Evolutionary conservation across 345 rosid species (phyloP).

Genomic region (Cardamine chenopodiifolia): DNA sequence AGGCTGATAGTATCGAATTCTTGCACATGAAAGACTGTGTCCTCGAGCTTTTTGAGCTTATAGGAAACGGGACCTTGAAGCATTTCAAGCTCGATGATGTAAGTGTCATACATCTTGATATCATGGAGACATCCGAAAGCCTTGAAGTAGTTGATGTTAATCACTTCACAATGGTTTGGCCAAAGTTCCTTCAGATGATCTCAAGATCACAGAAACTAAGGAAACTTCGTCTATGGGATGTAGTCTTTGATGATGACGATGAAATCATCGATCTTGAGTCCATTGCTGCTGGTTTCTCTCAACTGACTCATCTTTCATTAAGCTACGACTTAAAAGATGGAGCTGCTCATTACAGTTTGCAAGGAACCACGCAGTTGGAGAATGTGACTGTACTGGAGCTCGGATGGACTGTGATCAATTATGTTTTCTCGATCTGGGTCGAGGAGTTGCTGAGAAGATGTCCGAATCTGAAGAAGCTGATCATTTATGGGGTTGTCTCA

Average conservation of each 20-base stretch:
- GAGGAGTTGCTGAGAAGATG: slow-evolving; percentile 67
- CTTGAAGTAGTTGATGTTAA: slow-evolving; percentile 76
- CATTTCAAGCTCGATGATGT: slow-evolving; percentile 77
- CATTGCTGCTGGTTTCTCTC: slow-evolving; percentile 67
- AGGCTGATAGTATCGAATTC: slow-evolving; percentile 77
- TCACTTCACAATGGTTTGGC: slow-evolving; percentile 70
- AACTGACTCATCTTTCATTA: slow-evolving; percentile 67
- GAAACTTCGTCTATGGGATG: slow-evolving; percentile 85
- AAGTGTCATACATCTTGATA: slow-evolving; percentile 68
- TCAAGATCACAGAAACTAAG: slow-evolving; percentile 67
- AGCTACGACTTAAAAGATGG: slow-evolving; percentile 70
- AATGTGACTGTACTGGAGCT: slow-evolving; percentile 71
- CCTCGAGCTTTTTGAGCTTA: slow-evolving; percentile 71
- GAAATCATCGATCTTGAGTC: slow-evolving; percentile 70
- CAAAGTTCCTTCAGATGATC: slow-evolving; percentile 77
- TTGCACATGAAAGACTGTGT: slow-evolving; percentile 78
- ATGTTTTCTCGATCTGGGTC: slow-evolving; percentile 67
- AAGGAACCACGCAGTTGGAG: slow-evolving; percentile 59
- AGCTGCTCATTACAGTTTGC: slow-evolving; percentile 58
- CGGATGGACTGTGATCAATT: slow-evolving; percentile 68
- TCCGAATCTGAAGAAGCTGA: slow-evolving; percentile 66
- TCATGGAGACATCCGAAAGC: slow-evolving; percentile 62
- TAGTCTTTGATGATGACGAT: slow-evolving; percentile 63
- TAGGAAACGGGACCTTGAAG: slow-evolving; percentile 77
- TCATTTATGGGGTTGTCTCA: slow-evolving; percentile 69